Evolutionary conservation across 495 filamentous ascomycete species (phyloP).

Genomic region (Hypomontagnella monticulosa): DNA sequence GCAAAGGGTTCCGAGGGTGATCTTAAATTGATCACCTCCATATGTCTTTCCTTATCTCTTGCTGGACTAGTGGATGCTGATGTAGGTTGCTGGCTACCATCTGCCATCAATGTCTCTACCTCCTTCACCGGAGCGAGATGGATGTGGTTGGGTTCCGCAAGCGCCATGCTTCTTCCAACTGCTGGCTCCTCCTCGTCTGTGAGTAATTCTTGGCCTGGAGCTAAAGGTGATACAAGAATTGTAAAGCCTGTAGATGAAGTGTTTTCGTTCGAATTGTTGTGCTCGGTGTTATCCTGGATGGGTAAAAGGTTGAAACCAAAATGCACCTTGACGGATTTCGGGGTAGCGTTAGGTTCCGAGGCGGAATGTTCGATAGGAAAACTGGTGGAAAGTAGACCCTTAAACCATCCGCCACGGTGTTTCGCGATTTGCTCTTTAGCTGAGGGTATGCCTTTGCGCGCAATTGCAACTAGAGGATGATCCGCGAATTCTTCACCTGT

Average conservation of each 20-base stretch:
- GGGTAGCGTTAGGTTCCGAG: constrained; percentile 22
- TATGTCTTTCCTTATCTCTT: constrained; percentile 23
- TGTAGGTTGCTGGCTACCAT: constrained; percentile 7
- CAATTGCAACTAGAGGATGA: constrained; percentile 48
- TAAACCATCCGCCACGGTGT: constrained; percentile 62
- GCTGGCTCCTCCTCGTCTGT: constrained; percentile 7
- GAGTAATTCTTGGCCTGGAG: constrained; percentile 24
- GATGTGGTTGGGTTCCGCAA: constrained; percentile 25
- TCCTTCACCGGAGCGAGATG: constrained; percentile 28
- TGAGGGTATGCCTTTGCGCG: constrained; percentile 45
- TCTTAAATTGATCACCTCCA: constrained; percentile 11
- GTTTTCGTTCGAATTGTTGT: constrained; percentile 9
- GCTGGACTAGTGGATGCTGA: constrained; percentile 24
- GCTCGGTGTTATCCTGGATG: constrained; percentile 10
- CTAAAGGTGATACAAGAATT: constrained; percentile 37
- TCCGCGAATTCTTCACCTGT: constrained; percentile 34
- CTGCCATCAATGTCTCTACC: not conserved
- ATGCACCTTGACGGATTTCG: constrained; percentile 45
- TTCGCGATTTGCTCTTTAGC: constrained; percentile 55
- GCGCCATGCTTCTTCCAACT: constrained; percentile 25
- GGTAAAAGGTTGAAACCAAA: constrained; percentile 60
- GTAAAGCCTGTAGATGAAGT: constrained; percentile 19
- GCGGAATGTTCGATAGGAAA: constrained; percentile 21
- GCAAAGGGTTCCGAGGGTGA: constrained; percentile 54
- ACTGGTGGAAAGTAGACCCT: constrained; percentile 55